Conservation (phyloP, 352 stramenopile genomes). For the Globisporangium spinosum region DNA sequence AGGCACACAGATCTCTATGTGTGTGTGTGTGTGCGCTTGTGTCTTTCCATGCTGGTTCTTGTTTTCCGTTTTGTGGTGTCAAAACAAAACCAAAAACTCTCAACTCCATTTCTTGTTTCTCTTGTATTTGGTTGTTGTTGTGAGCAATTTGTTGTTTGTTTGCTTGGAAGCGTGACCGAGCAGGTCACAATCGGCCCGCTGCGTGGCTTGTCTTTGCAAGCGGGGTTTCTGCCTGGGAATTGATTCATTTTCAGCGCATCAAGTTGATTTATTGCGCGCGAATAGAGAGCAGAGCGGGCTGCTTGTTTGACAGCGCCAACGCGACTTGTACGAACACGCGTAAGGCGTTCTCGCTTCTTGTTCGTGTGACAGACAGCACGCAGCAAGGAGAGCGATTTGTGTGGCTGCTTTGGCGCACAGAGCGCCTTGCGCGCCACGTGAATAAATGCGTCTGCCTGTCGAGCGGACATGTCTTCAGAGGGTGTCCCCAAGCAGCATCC, state of each 20-base stretch:
- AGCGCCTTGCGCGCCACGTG: conserved; percentile 7
- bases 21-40: background rate
- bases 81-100: background rate
- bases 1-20: background rate
- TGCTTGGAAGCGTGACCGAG: conserved; percentile 1
- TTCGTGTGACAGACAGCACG: background rate
- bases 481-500: background rate
- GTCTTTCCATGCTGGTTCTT: background rate
- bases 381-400: background rate
- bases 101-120: background rate
- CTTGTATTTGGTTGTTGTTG: background rate
- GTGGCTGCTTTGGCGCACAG: background rate
- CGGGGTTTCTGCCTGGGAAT: conserved; percentile 10
- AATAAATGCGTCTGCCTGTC: background rate
- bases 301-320: background rate
- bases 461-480: no score
- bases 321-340: no score
- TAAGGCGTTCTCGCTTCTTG: background rate
- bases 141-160: background rate
- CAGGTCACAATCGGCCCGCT: background rate
- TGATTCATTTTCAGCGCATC: conserved; percentile 12
- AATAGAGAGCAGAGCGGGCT: conserved; percentile 3
- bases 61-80: background rate
- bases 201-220: conserved; percentile 12
- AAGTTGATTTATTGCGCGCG: conserved; percentile 14